Base-by-base conservation (phyloP, 2,329 filamentous ascomycete species). In the Torrubiellomyces zombiae region DNA sequence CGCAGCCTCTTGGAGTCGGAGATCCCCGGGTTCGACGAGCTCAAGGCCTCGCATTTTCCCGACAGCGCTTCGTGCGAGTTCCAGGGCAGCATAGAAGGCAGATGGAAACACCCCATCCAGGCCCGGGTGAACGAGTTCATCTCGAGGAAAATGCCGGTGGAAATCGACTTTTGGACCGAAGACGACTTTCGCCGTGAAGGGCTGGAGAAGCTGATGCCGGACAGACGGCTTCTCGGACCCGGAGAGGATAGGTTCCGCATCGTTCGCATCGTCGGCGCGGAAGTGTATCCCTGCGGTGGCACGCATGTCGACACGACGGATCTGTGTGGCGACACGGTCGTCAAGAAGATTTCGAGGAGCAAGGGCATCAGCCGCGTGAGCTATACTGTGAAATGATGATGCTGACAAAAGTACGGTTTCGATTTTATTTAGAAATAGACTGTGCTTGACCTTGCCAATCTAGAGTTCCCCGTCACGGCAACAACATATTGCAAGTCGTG, bases 251-350 rank as follows among this genome's bases (percentile, higher is more conserved):
- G 65, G 42, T 67, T 74, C 16, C 56, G 76, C 7, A 71, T 80
- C 0, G 75, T 81, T 14, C 63, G 67, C 30, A 77, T 82, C 31
- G 63, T 68, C 1, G 75, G 74, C 0, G 63, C 66, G 1, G 77
- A 75, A 36, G 63, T 63, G 14, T 81, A 82, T 51, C 75, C 76
- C 1, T 82, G 77, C 44, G 77, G 76, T 6, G 76, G 76, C 0
- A 82, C 76, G 14, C 77, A 82, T 53, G 75, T 81, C 4, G 53
- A 62, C 16, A 60, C 51, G 11, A 75, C 71, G 12, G 56, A 61
- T 29, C 36, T 60, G 31, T 70, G 64, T 38, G 69, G 73, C 1
- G 60, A 62, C 41, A 67, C 69, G 5, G 63, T 52, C 3, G 70
- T 81, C 4, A 73, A 60, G 53, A 78, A 75, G 51, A 74, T 82